Conservation (phyloP, 257 asterid species). For the Solanum bukasovii region DNA sequence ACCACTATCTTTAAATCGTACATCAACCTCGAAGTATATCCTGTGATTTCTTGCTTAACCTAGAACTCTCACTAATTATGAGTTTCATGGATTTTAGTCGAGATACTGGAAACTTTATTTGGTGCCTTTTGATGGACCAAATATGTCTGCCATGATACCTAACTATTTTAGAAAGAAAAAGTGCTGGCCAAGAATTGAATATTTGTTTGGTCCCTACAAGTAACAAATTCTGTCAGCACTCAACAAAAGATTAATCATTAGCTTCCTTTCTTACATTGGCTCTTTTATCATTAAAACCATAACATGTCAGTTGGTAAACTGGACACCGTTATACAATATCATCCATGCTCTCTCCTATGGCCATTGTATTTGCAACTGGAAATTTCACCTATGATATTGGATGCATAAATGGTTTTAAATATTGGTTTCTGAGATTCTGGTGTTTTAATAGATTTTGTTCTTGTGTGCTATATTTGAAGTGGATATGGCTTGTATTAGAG, state of each 20-base stretch:
- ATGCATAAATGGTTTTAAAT: background rate
- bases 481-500: background rate
- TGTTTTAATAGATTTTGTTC: background rate
- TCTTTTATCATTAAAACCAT: background rate
- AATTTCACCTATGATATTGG: background rate
- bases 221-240: background rate
- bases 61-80: background rate
- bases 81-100: background rate
- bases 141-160: background rate
- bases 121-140: background rate
- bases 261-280: background rate
- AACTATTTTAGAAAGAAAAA: background rate
- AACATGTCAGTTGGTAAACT: background rate
- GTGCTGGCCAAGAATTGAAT: background rate
- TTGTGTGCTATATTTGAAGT: background rate
- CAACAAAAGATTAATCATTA: background rate
- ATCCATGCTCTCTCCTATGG: background rate
- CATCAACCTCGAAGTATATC: background rate
- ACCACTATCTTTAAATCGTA: background rate
- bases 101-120: background rate
- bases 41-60: background rate
- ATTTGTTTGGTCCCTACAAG: background rate
- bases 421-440: background rate
- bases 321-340: background rate
- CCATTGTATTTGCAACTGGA: background rate